phyloP scores from a whole-genome alignment of 257 asterid genomes.

The Nicotiana benthamiana region DNA sequence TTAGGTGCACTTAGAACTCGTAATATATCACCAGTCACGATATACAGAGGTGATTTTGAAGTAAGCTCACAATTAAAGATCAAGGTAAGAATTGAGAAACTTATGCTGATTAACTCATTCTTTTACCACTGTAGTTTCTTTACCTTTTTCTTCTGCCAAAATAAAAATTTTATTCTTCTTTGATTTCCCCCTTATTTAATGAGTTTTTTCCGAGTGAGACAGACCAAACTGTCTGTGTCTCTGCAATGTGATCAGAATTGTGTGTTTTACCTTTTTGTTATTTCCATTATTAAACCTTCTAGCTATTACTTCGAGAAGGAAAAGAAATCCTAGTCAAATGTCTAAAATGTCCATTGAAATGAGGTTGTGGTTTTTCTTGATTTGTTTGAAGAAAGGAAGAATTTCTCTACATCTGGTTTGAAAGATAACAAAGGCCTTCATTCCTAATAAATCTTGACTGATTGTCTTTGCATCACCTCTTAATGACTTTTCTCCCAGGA shows the following conservation, averaged over 20 bases:
- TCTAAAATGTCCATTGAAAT: neutral
- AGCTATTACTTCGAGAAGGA: neutral
- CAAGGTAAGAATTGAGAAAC: constrained; percentile 50
- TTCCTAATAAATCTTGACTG: neutral
- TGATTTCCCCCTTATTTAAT: neutral
- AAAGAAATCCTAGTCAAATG: neutral
- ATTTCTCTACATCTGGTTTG: neutral
- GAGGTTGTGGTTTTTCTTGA: neutral
- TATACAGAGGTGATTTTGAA: constrained; percentile 81
- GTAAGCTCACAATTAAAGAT: constrained; percentile 59
- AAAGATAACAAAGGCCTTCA: neutral
- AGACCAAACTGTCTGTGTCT: neutral
- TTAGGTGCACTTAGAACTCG: constrained; percentile 91
- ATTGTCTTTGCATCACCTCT: neutral
- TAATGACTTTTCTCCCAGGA: neutral
- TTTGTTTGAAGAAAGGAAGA: neutral
- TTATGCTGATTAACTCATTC: constrained; percentile 1
- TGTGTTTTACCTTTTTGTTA: neutral
- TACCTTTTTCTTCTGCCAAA: neutral
- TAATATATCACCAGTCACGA: constrained; percentile 69
- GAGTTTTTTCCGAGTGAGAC: neutral
- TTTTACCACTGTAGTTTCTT: neutral
- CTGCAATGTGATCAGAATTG: neutral
- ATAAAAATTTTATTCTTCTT: neutral
- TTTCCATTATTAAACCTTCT: neutral